Base-by-base conservation (phyloP, 2,329 filamentous ascomycete species). In the Epichloe uncinata region DNA sequence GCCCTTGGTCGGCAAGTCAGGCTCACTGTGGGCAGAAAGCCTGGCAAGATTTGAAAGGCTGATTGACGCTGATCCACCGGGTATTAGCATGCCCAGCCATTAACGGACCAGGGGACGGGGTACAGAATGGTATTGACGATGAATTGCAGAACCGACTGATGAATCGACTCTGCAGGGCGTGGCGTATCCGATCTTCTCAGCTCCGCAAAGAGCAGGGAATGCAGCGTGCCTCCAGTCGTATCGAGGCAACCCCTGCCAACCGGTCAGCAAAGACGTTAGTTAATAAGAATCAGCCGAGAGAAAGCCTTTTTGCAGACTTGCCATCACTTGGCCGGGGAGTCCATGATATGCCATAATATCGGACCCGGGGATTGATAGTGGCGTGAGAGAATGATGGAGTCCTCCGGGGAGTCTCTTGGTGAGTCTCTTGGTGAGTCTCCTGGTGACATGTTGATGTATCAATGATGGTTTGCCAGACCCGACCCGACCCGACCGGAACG, bases 141-240 rank as follows among this genome's bases (percentile, higher is more conserved):
- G 47, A 38, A 40, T 38, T 38, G 34, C 43, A 47, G 42, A 49
- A 36, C 20, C 22, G 13, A 41, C 41, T 34, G 37, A 41, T 36
- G 45, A 48, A 42, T 48, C 45, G 50, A 40, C 35, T 38, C 41
- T 48, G 46, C 45, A 51, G 36, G 50, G 35, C 30, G 35, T 42
- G 36, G 38, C 40, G 44, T 38, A 35, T 48, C 40, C 47, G 44
- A 52, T 50, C 51, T 49, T 40, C 36, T 45, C 34, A 50, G 44
- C 48, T 47, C 40, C 51, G 44, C 45, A 42, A 40, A 41, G 26
- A 37, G 43, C 36, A 35, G 22, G 20, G 15, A 46, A 37, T 50
- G 40, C 44, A 50, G 26, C 26, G 9, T 26, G 37, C 44, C 7
- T 40, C 5, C 49, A 33, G 49, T 50, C 15, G 35, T 9, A 49